These are phyloP conservation scores for Aspergillus biplanus DNA, from an alignment of 495 filamentous ascomycete genomes.

Conservation along the genomic window DNA sequence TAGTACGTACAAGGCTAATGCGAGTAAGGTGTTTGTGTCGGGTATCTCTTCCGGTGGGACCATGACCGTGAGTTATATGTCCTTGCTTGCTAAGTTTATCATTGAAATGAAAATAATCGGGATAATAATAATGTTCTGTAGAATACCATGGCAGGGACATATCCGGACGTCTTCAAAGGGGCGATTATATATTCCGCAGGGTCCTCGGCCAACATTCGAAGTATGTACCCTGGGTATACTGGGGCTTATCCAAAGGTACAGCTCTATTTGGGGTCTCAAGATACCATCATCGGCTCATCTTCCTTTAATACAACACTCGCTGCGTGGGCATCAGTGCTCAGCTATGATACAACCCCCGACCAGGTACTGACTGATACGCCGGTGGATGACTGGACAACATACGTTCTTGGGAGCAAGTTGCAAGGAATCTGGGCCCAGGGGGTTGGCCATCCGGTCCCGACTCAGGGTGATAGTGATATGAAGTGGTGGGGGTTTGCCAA, in stretches of 20 bases:
- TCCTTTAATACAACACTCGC: constrained; percentile 16
- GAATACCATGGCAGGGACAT: constrained; percentile 15
- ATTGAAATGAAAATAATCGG: no score
- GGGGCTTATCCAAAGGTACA: constrained; percentile 15
- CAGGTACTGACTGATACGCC: constrained; percentile 6
- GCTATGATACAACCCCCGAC: constrained; percentile 7
- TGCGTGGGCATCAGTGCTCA: constrained; percentile 14
- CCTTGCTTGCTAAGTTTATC: no score
- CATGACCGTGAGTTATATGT: constrained; percentile 2
- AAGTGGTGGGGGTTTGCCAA: constrained; percentile 15
- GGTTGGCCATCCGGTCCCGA: constrained; percentile 7
- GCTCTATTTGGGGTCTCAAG: constrained; percentile 14
- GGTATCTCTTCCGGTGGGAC: constrained; percentile 10
- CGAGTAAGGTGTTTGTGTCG: constrained; percentile 9
- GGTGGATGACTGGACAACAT: constrained; percentile 4
- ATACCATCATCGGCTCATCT: constrained; percentile 17
- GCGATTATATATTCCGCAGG: constrained; percentile 17
- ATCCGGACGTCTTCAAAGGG: constrained; percentile 17
- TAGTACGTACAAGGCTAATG: neutral
- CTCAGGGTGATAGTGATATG: constrained; percentile 11
- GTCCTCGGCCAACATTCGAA: constrained; percentile 7
- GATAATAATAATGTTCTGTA: neutral
- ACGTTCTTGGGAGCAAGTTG: constrained; percentile 14
- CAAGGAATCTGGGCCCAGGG: constrained; percentile 14
- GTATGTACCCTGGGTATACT: constrained; percentile 10